These are phyloP conservation scores for Leccinum uliginosum DNA, from an alignment of 768 basidiomycete species.

Conservation along the genomic window DNA sequence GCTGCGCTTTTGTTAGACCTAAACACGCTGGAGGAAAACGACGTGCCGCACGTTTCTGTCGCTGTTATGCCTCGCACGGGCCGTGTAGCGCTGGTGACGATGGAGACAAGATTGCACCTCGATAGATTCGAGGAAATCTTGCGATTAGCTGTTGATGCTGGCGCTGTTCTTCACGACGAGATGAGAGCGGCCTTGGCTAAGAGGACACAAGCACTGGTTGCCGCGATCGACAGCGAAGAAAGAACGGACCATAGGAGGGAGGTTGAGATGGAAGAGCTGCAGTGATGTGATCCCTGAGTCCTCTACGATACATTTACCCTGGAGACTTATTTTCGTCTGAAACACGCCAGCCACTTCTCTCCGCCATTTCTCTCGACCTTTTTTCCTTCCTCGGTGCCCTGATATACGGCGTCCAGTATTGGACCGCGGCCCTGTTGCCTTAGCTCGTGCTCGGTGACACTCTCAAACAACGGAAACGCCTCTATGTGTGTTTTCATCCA, in stretches of 20 bases:
- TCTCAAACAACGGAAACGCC: conserved; percentile 82
- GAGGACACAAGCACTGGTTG: conserved; percentile 59
- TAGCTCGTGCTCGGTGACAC: conserved; percentile 69
- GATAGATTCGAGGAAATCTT: conserved; percentile 92
- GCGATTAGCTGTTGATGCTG: conserved; percentile 70
- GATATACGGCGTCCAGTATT: conserved; percentile 78
- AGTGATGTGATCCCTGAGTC: conserved; percentile 20
- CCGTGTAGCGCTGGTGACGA: conserved; percentile 81
- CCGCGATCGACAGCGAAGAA: conserved; percentile 52
- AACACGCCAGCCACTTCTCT: conserved; percentile 91
- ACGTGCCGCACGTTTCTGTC: conserved; percentile 83
- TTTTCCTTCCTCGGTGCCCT: conserved; percentile 91
- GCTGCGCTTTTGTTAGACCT: conserved; percentile 82
- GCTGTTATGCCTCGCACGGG: conserved; percentile 84
- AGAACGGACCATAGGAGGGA: conserved; percentile 30
- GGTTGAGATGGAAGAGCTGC: conserved; percentile 38
- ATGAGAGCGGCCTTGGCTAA: conserved; percentile 71
- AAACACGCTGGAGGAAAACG: conserved; percentile 84
- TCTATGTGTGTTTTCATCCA: conserved; percentile 96
- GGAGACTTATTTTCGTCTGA: conserved; percentile 50
- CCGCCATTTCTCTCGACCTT: conserved; percentile 93
- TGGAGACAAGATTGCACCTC: conserved; percentile 93
- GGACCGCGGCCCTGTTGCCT: conserved; percentile 74
- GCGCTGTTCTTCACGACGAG: conserved; percentile 72
- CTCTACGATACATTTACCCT: conserved; percentile 10